Percentiles rank a stretch among this genome's conserved stretches.
phyloP scores from a whole-genome alignment of 1,284 basidiomycete species.

The Xerocomus cyaneibrunnescens region DNA sequence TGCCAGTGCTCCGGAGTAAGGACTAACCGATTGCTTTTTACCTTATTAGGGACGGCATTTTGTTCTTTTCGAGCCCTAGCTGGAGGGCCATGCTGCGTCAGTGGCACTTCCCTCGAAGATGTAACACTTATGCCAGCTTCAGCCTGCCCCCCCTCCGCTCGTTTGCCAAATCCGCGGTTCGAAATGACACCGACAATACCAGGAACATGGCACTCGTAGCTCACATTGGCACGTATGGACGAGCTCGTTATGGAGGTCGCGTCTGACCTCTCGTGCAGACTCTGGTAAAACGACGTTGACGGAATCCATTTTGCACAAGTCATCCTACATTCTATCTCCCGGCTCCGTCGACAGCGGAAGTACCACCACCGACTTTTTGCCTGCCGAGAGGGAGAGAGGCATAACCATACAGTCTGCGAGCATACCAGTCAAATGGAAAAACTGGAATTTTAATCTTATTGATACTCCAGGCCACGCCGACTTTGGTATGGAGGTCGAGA shows the following conservation, averaged over 20 bases:
- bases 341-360: conserved; percentile 89
- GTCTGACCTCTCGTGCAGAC: conserved; percentile 49
- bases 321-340: conserved; percentile 68
- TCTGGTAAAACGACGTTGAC: conserved; percentile 92
- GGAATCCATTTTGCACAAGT: conserved; percentile 80
- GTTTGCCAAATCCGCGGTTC: conserved; percentile 19
- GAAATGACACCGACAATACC: conserved; percentile 39
- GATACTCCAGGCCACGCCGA: conserved; percentile 93
- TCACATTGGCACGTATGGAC: conserved; percentile 63
- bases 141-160: conserved; percentile 15
- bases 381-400: conserved; percentile 84
- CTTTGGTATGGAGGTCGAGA: conserved; percentile 94
- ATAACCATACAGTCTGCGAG: conserved; percentile 93
- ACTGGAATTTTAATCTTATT: conserved; percentile 82
- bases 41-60: conserved; percentile 15
- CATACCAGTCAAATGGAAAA: conserved; percentile 86
- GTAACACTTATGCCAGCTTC: conserved; percentile 7
- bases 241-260: not conserved
- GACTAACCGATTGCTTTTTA: conserved; percentile 4
- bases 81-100: conserved; percentile 18
- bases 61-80: not conserved
- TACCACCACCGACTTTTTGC: conserved; percentile 89
- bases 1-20: too few relatives aligned
- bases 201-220: conserved; percentile 83
- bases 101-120: conserved; percentile 12